Percentiles rank a stretch among this genome's conserved stretches.
These are phyloP conservation scores for Daedaleopsis sinensis DNA, from an alignment of 768 basidiomycete species.

Conservation along the genomic window DNA sequence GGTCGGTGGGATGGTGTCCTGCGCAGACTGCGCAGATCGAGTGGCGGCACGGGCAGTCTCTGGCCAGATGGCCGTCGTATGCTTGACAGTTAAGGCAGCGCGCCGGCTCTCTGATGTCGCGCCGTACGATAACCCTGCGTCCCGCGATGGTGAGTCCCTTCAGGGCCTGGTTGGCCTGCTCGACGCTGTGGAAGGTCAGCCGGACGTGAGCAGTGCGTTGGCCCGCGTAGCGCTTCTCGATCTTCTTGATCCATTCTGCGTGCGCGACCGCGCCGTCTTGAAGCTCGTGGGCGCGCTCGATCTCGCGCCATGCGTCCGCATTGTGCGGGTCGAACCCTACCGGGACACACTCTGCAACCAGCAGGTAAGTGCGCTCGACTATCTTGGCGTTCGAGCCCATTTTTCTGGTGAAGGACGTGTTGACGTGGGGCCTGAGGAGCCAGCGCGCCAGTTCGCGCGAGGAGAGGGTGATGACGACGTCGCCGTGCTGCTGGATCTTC, in stretches of 20 bases:
- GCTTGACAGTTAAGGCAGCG: no score
- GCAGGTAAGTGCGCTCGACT: constrained; percentile 11
- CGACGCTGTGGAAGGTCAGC: no score
- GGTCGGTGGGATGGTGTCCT: constrained; percentile 24
- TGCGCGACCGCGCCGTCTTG: no score
- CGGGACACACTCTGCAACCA: no score
- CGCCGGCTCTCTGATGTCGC: constrained; percentile 29
- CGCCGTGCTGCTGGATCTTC: no score
- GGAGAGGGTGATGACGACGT: no score
- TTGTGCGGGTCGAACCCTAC: constrained; percentile 1
- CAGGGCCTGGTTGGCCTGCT: constrained; percentile 30
- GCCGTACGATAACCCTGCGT: constrained; percentile 13
- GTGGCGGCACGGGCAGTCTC: constrained; percentile 9
- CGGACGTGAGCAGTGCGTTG: constrained; percentile 29
- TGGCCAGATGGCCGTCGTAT: no score
- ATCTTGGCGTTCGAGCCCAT: constrained; percentile 5
- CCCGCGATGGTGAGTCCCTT: constrained; percentile 25
- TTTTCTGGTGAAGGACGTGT: constrained; percentile 7
- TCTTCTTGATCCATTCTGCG: constrained; percentile 33
- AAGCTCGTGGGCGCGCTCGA: neutral
- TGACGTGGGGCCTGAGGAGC: no score
- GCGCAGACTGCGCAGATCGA: constrained; percentile 26
- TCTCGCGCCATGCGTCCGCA: neutral
- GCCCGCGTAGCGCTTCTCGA: neutral
- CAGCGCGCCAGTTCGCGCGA: no score